Evolutionary conservation across 2,329 filamentous ascomycete species (phyloP).

Genomic region (Geosmithia morbida): DNA sequence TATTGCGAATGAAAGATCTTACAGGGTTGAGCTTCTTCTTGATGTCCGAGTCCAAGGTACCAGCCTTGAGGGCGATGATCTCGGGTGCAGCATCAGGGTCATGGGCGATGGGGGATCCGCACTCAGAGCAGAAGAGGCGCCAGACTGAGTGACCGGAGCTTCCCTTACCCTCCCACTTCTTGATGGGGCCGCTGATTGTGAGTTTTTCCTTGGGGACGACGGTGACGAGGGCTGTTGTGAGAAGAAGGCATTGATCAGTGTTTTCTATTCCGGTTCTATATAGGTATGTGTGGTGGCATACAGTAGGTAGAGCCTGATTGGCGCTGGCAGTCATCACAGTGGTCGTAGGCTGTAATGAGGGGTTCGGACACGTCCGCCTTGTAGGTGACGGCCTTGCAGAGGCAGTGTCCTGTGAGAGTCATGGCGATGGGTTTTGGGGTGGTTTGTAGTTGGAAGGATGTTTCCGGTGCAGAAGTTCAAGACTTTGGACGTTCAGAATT

Average conservation of each 20-base stretch:
- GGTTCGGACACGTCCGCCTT: constrained; percentile 36
- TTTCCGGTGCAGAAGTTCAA: not conserved
- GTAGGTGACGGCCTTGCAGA: constrained; percentile 61
- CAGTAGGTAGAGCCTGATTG: constrained; percentile 57
- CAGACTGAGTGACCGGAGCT: constrained; percentile 48
- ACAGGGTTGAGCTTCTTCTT: constrained; percentile 56
- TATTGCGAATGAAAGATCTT: constrained; percentile 10
- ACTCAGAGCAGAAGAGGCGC: constrained; percentile 56
- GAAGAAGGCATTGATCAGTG: not conserved
- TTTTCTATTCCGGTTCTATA: not conserved
- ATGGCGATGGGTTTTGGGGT: constrained; percentile 22
- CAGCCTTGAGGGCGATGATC: constrained; percentile 57
- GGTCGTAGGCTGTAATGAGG: constrained; percentile 48
- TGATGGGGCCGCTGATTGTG: constrained; percentile 46
- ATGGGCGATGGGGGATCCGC: constrained; percentile 55
- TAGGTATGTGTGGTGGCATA: constrained; percentile 19
- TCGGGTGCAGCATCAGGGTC: constrained; percentile 56
- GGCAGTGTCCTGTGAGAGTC: constrained; percentile 55
- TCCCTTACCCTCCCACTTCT: constrained; percentile 47
- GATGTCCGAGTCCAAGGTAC: constrained; percentile 46
- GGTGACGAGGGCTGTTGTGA: constrained; percentile 50
- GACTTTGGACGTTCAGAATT: not conserved
- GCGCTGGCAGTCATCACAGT: constrained; percentile 61
- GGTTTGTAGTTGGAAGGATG: not conserved
- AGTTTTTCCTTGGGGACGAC: constrained; percentile 54